A percentile compares a stretch with the other conserved stretches of the same genome.
These are phyloP conservation scores for Geotrichum histeridarum DNA, from an alignment of 1,139 yeast species.

Conservation along the genomic window DNA sequence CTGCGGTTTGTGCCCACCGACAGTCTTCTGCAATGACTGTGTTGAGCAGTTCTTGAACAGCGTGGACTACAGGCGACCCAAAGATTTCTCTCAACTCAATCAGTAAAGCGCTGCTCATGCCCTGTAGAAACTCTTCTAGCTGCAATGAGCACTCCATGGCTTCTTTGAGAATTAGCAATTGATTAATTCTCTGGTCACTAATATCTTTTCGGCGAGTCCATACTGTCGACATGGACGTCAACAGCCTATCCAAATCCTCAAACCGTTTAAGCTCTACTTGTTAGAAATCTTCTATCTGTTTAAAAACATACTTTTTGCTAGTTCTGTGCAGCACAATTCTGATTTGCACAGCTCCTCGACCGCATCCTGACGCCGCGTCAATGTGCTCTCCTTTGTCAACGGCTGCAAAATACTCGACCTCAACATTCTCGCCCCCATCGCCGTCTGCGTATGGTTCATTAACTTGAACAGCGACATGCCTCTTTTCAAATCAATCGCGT, in stretches of 20 bases:
- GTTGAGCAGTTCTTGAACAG: conserved; percentile 33
- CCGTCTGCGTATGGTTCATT: conserved; percentile 41
- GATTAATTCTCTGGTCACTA: conserved; percentile 16
- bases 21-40: conserved; percentile 42
- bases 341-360: conserved; percentile 15
- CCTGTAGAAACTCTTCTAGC: conserved; percentile 3
- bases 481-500: conserved; percentile 28
- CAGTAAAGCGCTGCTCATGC: conserved; percentile 7
- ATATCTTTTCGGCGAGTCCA: conserved; percentile 8
- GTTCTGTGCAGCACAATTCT: conserved; percentile 1
- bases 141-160: conserved; percentile 8
- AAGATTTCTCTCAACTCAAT: conserved; percentile 6
- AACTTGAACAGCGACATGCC: conserved; percentile 38
- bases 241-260: conserved; percentile 18
- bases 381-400: conserved; percentile 38
- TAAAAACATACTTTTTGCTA: conserved; percentile 4
- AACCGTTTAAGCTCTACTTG: conserved; percentile 9
- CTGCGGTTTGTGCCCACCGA: conserved; percentile 40
- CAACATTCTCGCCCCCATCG: conserved; percentile 45
- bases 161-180: conserved; percentile 17
- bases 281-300: not conserved
- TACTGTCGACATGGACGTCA: conserved; percentile 16
- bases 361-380: conserved; percentile 22
- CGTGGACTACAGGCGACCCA: conserved; percentile 20
- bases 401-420: conserved; percentile 45